Conservation (phyloP, 306 rosid genomes). For the Pterocarpus macrocarpus region DNA sequence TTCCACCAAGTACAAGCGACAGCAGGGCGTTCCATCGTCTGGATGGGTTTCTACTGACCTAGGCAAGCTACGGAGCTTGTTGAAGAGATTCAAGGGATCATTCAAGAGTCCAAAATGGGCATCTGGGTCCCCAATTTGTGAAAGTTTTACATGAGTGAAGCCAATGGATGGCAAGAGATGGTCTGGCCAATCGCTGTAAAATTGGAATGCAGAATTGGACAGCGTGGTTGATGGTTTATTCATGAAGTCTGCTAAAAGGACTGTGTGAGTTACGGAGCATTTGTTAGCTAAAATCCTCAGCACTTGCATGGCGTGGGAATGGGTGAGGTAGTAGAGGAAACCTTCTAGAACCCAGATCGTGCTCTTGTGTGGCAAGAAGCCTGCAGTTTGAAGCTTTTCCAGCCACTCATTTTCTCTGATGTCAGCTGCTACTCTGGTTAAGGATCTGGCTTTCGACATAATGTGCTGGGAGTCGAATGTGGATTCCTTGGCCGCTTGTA, state of each 20-base stretch:
- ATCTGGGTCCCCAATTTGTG: slow-evolving; percentile 98
- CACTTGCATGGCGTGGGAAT: slow-evolving; percentile 82
- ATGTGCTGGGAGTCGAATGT: slow-evolving; percentile 53
- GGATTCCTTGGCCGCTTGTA: slow-evolving; percentile 80
- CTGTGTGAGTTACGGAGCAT: slow-evolving; percentile 74
- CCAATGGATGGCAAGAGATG: slow-evolving; percentile 95
- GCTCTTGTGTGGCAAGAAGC: slow-evolving; percentile 82
- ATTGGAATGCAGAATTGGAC: slow-evolving; percentile 76
- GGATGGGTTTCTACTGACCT: slow-evolving; percentile 85
- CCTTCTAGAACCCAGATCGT: slow-evolving; percentile 97
- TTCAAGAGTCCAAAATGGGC: slow-evolving; percentile 90
- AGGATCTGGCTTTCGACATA: slow-evolving; percentile 67
- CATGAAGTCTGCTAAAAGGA: slow-evolving; percentile 93
- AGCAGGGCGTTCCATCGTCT: slow-evolving; percentile 91
- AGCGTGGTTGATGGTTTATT: slow-evolving; percentile 87
- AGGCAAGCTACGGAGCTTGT: slow-evolving; percentile 88
- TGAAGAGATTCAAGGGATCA: slow-evolving; percentile 83
- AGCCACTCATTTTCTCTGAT: slow-evolving; percentile 82
- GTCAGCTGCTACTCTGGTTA: slow-evolving; percentile 89
- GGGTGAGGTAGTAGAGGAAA: slow-evolving; percentile 81
- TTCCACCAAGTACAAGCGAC: slow-evolving; percentile 89
- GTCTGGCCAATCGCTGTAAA: slow-evolving; percentile 99
- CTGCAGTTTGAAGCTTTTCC: slow-evolving; percentile 83
- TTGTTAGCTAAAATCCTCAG: slow-evolving; percentile 78
- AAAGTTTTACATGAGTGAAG: slow-evolving; percentile 75